These are phyloP conservation scores for Lactuca saligna DNA, from an alignment of 129 eudicot genomes.

Conservation along the genomic window DNA sequence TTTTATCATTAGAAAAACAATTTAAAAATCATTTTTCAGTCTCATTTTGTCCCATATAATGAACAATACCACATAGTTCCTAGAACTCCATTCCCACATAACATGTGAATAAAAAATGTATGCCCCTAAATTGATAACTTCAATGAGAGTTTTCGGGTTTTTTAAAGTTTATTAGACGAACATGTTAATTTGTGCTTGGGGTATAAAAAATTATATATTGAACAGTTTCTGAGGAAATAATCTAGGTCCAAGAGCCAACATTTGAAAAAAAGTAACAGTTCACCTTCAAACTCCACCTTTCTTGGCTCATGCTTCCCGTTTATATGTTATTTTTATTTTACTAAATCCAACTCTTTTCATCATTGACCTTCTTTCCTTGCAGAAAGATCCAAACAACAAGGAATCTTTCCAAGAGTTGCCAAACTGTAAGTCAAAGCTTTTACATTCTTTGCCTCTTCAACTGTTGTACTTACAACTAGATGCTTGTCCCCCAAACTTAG, in stretches of 20 bases:
- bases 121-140: neutral
- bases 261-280: constrained; percentile 42
- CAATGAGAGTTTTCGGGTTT: neutral
- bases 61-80: too few relatives aligned
- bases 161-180: neutral
- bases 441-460: constrained; percentile 37
- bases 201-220: neutral
- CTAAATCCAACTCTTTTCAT: constrained; percentile 26
- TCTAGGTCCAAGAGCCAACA: constrained; percentile 48
- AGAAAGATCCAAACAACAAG: constrained; percentile 36
- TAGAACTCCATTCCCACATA: too few relatives aligned
- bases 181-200: neutral
- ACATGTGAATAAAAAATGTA: too few relatives aligned
- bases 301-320: constrained; percentile 66
- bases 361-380: constrained; percentile 42
- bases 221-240: constrained; percentile 23
- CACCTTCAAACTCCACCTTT: constrained; percentile 62
- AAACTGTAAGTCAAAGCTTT: constrained; percentile 52
- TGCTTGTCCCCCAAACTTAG: constrained; percentile 54
- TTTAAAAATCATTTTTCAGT: too few relatives aligned
- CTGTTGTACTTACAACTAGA: constrained; percentile 52
- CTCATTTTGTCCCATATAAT: too few relatives aligned
- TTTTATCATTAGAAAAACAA: too few relatives aligned
- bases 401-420: constrained; percentile 31
- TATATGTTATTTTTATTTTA: constrained; percentile 24